Evolutionary conservation across 352 stramenopile genomes (phyloP), one percentile per base, ranked within the genome.

Genomic region (Globisporangium lucens): DNA sequence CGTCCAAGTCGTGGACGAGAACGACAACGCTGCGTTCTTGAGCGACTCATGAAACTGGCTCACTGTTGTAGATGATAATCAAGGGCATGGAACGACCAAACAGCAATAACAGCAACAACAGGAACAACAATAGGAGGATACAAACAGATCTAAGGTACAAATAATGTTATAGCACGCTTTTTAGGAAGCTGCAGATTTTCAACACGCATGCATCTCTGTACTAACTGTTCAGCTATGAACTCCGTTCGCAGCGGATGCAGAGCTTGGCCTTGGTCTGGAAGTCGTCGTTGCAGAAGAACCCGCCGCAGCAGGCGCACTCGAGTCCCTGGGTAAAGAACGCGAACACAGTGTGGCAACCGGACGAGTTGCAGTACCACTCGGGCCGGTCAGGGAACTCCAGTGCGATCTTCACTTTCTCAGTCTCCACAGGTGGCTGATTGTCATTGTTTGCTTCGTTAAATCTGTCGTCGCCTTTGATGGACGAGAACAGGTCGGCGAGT

Each of bases 351-450:
- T 91, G 83, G 63, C 85, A 93, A 3, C 76, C 62, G 1, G 57
- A 46, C 10, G 78, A 74, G 57, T 93, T 91, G 74, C 85, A 93
- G 59, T 91, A 93, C 85, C 85, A 93, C 61, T 75, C 69, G 15
- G 85, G 83, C 0, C 80, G 74, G 65, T 89, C 76, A 0, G 85
- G 80, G 38, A 93, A 90, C 57, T 82, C 70, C 0, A 89, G 70
- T 10, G 41, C 67, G 36, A 63, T 15, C 22, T 65, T 36, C 43
- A 75, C 53, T 22, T 41, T 58, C 27, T 63, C 55, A 4, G 51
- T n/a, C 38, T 57, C 29, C 4, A 1, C 17, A 3, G 47, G 3
- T 51, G 17, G 43, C 15, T 56, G 30, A 8, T 43, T 56, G 65
- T 27, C 61, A 17, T 36, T 63, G 24, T n/a, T 66, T 33, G 36